Evolutionary conservation across 345 rosid genomes (phyloP).

Genomic region (Fremontodendron californicum): DNA sequence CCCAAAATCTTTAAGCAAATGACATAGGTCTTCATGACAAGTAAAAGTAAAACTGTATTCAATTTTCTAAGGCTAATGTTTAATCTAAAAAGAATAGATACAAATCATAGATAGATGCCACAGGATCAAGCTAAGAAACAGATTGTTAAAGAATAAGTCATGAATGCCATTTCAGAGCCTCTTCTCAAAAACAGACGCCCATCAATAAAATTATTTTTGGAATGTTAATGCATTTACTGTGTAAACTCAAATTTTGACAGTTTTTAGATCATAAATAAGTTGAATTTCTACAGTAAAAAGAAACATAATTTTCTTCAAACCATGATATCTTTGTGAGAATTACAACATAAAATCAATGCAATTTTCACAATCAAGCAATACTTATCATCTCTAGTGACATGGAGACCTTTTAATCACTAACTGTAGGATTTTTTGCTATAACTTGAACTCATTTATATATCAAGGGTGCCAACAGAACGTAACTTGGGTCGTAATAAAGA

Average conservation of each 20-base stretch:
- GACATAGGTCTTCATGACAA: background rate
- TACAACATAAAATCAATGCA: background rate
- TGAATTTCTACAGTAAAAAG: background rate
- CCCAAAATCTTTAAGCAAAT: background rate
- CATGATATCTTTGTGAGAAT: background rate
- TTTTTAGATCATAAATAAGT: background rate
- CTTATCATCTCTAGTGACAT: background rate
- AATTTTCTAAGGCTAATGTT: background rate
- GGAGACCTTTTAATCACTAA: background rate
- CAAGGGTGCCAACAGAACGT: background rate
- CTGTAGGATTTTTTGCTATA: background rate
- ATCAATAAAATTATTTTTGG: background rate
- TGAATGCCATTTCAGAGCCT: background rate
- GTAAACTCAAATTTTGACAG: background rate
- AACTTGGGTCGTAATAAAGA: background rate
- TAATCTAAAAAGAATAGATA: background rate
- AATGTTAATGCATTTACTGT: background rate
- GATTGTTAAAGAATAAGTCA: background rate
- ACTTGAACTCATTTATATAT: background rate
- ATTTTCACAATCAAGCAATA: background rate
- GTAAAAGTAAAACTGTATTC: background rate
- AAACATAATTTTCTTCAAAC: background rate
- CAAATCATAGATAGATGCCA: background rate
- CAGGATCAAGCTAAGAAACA: background rate
- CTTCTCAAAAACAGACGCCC: background rate